Base-by-base conservation (phyloP, 208 protist genomes). In the Willaertia magna region DNA sequence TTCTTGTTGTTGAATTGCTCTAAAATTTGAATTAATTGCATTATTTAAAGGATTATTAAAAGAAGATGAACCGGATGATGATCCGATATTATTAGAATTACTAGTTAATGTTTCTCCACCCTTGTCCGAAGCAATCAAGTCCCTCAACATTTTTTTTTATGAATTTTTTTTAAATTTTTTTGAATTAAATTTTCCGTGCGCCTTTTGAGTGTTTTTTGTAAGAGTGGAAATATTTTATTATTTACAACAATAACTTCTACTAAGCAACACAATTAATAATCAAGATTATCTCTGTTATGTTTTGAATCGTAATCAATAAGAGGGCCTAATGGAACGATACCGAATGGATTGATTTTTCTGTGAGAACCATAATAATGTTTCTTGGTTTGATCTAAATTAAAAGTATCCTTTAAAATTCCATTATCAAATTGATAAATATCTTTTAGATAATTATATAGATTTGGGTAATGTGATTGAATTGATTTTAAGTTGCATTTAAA, bases 361-460 rank as follows among this genome's bases (percentile, higher is more conserved):
- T 95, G 94, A 61, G 88, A 91, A 34, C 83, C 47, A 87, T 92
- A 95, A 89, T 96, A 96, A 84, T 93, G 88, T 12, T 90, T 52
- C 87, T 95, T 95, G 84, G 96, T 96, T 83, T 96, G 93, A 22
- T 90, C 61, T 79, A 96, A 89, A 87, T 97, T 93, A 42, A 95
- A 87, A 22, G 92, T 95, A 34, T 87, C 84, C 1, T 82, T 87
- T 0, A 96, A 51, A 42, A 83, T 55, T 40, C 47, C 75, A 39
- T 51, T 39, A 47, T 88, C 51, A 0, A 91, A 91, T 87, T 95
- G 93, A 88, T 96, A 96, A 6, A 97, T 87, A 79, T 96, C 94
- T 12, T 89, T 86, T 2, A 90, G 79, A 85, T 92, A 97, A 43
- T 92, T 90, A 42, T 90, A 88, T 3, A 96, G 40, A 85, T 94